Percentiles rank a stretch among this genome's conserved stretches.
Conservation (phyloP, 2,329 filamentous ascomycete species). For the Domatiomyces globalis region DNA sequence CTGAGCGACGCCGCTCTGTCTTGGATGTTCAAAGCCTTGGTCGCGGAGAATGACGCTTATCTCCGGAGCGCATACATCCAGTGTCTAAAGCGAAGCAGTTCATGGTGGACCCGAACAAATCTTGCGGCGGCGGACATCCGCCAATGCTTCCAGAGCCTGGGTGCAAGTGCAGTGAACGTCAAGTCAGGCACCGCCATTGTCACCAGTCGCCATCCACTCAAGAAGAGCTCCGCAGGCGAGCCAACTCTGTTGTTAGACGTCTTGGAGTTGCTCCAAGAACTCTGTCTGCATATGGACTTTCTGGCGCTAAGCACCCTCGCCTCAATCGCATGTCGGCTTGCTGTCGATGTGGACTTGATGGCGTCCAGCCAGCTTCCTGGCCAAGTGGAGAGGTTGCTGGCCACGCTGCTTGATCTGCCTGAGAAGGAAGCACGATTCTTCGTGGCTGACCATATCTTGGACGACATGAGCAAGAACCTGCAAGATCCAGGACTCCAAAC, state of each 20-base stretch:
- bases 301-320: slow-evolving; percentile 12
- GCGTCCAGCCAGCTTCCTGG: slow-evolving; percentile 7
- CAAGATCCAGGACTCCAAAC: slow-evolving; percentile 26
- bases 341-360: slow-evolving; percentile 13
- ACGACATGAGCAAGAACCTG: slow-evolving; percentile 18
- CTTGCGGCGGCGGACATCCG: slow-evolving; percentile 11
- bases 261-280: neutral
- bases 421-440: slow-evolving; percentile 6
- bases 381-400: slow-evolving; percentile 11
- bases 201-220: slow-evolving; percentile 7
- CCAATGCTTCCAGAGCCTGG: slow-evolving; percentile 9
- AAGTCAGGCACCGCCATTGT: neutral
- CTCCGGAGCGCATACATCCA: slow-evolving; percentile 48
- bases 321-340: slow-evolving; percentile 12
- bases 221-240: neutral
- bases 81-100: slow-evolving; percentile 35
- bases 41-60: slow-evolving; percentile 38
- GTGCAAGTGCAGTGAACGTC: slow-evolving; percentile 11
- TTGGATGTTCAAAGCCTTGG: slow-evolving; percentile 41
- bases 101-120: slow-evolving; percentile 14
- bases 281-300: slow-evolving; percentile 16
- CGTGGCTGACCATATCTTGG: slow-evolving; percentile 11
- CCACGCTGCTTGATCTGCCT: slow-evolving; percentile 8
- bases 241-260: neutral
- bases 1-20: slow-evolving; percentile 51